These are phyloP conservation scores for Amyloporia xantha DNA, from an alignment of 768 basidiomycete genomes.

Conservation along the genomic window DNA sequence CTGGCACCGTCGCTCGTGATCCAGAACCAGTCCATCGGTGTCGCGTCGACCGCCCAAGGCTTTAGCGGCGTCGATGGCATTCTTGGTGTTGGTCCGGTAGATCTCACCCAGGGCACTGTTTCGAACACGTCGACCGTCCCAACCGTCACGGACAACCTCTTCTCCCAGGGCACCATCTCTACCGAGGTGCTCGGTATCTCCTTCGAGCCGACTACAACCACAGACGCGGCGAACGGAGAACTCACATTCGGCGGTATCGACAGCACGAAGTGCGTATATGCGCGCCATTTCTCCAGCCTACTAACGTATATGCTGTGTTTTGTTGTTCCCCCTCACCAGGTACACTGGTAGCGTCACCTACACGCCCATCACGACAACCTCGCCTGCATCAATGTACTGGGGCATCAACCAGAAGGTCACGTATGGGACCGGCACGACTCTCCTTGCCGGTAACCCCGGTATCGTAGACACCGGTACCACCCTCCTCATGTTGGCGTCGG, in stretches of 20 bases:
- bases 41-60: conserved; percentile 36
- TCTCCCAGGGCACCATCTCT: conserved; percentile 38
- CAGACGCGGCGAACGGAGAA: conserved; percentile 40
- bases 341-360: conserved; percentile 19
- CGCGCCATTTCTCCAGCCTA: no score
- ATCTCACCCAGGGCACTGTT: conserved; percentile 43
- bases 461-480: conserved; percentile 53
- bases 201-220: conserved; percentile 39
- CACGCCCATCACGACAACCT: conserved; percentile 36
- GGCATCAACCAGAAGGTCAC: conserved; percentile 40
- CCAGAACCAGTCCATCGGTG: conserved; percentile 41
- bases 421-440: conserved; percentile 25
- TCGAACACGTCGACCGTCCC: conserved; percentile 33
- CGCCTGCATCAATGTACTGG: conserved; percentile 45
- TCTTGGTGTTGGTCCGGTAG: conserved; percentile 47
- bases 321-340: no score
- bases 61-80: conserved; percentile 47
- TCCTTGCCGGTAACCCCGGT: conserved; percentile 34
- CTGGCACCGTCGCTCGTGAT: conserved; percentile 36
- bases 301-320: not conserved
- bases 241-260: conserved; percentile 52
- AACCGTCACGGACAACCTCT: conserved; percentile 55
- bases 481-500: conserved; percentile 48
- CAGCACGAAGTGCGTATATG: conserved; percentile 29
- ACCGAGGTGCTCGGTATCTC: conserved; percentile 44